These are phyloP conservation scores for Aureobasidium sp. DNA, from an alignment of 2,329 filamentous ascomycete species.

Conservation along the genomic window DNA sequence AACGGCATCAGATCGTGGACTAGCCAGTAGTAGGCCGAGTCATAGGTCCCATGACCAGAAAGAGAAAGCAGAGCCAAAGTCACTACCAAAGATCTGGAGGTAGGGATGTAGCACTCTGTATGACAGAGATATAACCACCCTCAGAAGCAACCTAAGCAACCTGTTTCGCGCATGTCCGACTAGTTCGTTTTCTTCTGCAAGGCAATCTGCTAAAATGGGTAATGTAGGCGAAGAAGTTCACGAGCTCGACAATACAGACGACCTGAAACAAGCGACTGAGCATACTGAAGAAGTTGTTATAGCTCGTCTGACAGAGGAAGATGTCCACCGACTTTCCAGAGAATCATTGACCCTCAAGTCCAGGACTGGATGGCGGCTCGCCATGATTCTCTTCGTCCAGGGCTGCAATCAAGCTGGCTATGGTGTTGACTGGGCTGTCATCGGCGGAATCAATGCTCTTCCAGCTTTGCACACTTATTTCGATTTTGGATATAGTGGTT, in stretches of 20 bases:
- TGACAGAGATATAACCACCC: background rate
- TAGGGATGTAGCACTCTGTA: background rate
- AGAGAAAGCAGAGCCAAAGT: background rate
- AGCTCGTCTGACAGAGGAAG: slow-evolving; percentile 41
- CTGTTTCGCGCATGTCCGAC: background rate
- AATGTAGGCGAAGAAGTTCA: slow-evolving; percentile 11
- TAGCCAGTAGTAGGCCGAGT: background rate
- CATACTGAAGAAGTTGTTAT: slow-evolving; percentile 41
- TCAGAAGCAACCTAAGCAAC: background rate
- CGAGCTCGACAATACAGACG: slow-evolving; percentile 27
- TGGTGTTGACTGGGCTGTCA: slow-evolving; percentile 46
- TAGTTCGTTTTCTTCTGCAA: background rate
- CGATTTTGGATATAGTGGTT: slow-evolving; percentile 35
- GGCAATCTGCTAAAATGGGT: background rate
- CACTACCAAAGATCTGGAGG: too few species aligned
- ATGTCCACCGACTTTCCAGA: slow-evolving; percentile 36
- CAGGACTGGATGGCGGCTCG: slow-evolving; percentile 35
- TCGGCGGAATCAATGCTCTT: slow-evolving; percentile 40
- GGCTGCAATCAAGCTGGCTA: slow-evolving; percentile 43
- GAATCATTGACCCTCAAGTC: slow-evolving; percentile 38
- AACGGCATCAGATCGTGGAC: background rate
- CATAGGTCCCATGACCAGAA: background rate
- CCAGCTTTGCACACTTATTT: slow-evolving; percentile 40
- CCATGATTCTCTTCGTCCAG: slow-evolving; percentile 40
- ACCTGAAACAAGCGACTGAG: slow-evolving; percentile 22